These are phyloP conservation scores for Gossypium schwendimanii DNA, from an alignment of 441 rosid genomes.

Conservation along the genomic window DNA sequence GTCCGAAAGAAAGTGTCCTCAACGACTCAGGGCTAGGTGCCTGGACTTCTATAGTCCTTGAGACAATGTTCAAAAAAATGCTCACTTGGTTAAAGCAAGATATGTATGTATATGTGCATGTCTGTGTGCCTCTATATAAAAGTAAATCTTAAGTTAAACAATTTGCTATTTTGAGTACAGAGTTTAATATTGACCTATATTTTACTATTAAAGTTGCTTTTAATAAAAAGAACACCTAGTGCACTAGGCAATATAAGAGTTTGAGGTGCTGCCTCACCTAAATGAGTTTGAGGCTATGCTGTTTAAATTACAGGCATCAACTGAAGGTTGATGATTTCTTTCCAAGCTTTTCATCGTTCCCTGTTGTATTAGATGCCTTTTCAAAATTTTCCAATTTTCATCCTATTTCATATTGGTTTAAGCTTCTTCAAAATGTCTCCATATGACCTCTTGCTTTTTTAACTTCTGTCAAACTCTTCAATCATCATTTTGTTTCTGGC, in stretches of 20 bases:
- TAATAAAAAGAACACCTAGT: background rate
- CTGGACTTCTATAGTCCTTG: background rate
- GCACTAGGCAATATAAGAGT: background rate
- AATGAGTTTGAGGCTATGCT: background rate
- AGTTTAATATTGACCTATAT: background rate
- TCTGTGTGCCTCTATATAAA: background rate
- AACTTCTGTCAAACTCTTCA: background rate
- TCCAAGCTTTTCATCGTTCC: background rate
- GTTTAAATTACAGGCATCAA: background rate
- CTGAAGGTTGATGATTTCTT: background rate
- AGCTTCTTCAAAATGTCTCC: slow-evolving; percentile 5
- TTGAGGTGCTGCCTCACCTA: background rate
- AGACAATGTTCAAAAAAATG: background rate
- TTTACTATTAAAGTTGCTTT: background rate
- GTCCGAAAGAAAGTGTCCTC: background rate
- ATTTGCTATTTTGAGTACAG: background rate
- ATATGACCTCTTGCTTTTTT: background rate
- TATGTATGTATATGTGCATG: background rate
- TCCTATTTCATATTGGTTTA: slow-evolving; percentile 2
- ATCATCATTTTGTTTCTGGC: background rate
- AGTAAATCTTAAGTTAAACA: background rate
- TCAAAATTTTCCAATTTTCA: background rate
- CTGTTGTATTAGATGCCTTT: background rate
- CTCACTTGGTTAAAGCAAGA: background rate
- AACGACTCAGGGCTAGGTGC: background rate